phyloP scores from a whole-genome alignment of 371 early-diverging fungal genomes.

The Chytridium lagenaria region DNA sequence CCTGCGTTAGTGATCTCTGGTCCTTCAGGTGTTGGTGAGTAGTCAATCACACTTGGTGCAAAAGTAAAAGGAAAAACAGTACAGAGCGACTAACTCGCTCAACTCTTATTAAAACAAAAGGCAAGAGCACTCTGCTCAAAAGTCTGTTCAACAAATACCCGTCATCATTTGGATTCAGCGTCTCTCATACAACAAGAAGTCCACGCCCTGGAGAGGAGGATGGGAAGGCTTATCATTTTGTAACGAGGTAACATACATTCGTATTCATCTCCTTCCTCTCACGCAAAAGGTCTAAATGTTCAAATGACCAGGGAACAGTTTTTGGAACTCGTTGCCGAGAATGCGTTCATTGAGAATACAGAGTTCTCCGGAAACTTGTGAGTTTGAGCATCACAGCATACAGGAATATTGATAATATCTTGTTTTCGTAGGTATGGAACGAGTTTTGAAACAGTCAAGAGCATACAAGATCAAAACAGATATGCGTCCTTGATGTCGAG shows the following conservation, averaged over 20 bases:
- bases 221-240: constrained; percentile 94
- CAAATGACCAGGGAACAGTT: constrained; percentile 63
- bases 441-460: constrained; percentile 76
- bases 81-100: no score
- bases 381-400: background rate
- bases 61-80: no score
- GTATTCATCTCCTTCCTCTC: background rate
- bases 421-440: constrained; percentile 61
- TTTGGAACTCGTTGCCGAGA: constrained; percentile 65
- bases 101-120: no score
- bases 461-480: constrained; percentile 75
- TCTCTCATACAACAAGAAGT: constrained; percentile 97
- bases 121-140: background rate
- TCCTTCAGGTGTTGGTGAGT: constrained; percentile 60
- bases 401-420: no score
- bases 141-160: constrained; percentile 60
- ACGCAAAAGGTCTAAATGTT: no score
- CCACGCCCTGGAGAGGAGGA: constrained; percentile 91
- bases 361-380: constrained; percentile 87
- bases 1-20: constrained; percentile 84
- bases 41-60: no score
- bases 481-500: constrained; percentile 93
- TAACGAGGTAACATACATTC: constrained; percentile 15
- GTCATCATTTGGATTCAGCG: constrained; percentile 87
- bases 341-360: constrained; percentile 93